Evolutionary conservation across 805 yeast species (phyloP).

Genomic region (Brettanomyces bruxellensis): DNA sequence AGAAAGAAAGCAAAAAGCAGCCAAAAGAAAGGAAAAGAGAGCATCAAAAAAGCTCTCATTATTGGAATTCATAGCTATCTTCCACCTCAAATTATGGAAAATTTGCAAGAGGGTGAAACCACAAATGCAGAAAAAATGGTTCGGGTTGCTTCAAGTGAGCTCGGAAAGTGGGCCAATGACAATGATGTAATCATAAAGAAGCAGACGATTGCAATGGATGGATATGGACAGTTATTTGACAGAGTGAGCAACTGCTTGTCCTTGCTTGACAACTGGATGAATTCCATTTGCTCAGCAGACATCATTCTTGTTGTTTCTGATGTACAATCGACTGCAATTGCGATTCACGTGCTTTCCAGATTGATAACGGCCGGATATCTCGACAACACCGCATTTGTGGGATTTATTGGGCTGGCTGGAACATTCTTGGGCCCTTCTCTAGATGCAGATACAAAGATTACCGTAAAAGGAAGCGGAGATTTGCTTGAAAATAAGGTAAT

Average conservation of each 20-base stretch:
- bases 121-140: slow-evolving; percentile 83
- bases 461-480: slow-evolving; percentile 61
- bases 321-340: slow-evolving; percentile 90
- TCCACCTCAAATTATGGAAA: slow-evolving; percentile 76
- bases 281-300: slow-evolving; percentile 53
- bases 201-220: slow-evolving; percentile 83
- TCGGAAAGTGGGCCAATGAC: slow-evolving; percentile 52
- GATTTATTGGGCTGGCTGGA: slow-evolving; percentile 87
- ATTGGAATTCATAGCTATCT: slow-evolving; percentile 93
- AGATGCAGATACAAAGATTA: slow-evolving; percentile 74
- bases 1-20: slow-evolving; percentile 1
- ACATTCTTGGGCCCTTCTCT: slow-evolving; percentile 84
- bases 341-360: slow-evolving; percentile 54
- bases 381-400: slow-evolving; percentile 46
- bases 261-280: slow-evolving; percentile 59
- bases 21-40: neutral
- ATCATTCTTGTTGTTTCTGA: slow-evolving; percentile 80
- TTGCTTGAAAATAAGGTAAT: slow-evolving; percentile 81
- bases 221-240: slow-evolving; percentile 81
- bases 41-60: slow-evolving; percentile 50
- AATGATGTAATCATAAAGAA: slow-evolving; percentile 37
- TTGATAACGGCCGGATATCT: slow-evolving; percentile 45
- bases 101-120: slow-evolving; percentile 84
- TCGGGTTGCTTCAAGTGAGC: slow-evolving; percentile 65
- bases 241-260: slow-evolving; percentile 68